These are phyloP conservation scores for Colletotrichum abscissum DNA, from an alignment of 2,329 filamentous ascomycete species.

Conservation along the genomic window DNA sequence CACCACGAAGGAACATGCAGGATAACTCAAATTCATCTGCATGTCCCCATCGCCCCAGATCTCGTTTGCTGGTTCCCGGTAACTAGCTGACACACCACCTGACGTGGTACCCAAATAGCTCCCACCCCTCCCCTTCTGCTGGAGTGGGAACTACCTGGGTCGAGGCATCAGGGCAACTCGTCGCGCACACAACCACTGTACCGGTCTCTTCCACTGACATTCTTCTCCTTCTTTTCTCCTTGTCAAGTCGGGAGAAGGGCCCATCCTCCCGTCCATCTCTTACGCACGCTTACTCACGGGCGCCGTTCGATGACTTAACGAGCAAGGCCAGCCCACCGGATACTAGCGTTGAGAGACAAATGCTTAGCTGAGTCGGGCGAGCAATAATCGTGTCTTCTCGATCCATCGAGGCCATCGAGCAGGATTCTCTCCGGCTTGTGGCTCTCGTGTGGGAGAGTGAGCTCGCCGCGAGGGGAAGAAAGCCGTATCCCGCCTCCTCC, in stretches of 20 bases:
- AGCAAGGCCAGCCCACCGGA: slow-evolving; percentile 19
- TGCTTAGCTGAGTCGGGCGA: slow-evolving; percentile 14
- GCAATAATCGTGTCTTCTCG: slow-evolving; percentile 25
- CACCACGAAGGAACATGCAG: slow-evolving; percentile 23
- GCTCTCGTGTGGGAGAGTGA: slow-evolving; percentile 22
- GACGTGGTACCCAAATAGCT: not conserved
- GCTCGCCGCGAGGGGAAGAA: not conserved
- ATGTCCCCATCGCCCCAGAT: slow-evolving; percentile 27
- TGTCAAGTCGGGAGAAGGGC: not conserved
- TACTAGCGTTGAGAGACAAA: slow-evolving; percentile 6
- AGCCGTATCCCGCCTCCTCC: not conserved
- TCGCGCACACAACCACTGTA: slow-evolving; percentile 10
- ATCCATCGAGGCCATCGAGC: slow-evolving; percentile 1
- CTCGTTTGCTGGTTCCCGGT: slow-evolving; percentile 14
- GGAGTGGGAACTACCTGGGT: slow-evolving; percentile 26
- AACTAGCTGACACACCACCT: slow-evolving; percentile 26
- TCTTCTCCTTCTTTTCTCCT: not conserved
- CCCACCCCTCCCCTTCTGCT: not conserved
- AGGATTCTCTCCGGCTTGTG: not conserved
- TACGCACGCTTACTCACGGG: slow-evolving; percentile 33
- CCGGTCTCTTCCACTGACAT: not conserved
- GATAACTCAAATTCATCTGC: slow-evolving; percentile 34
- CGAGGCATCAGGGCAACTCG: slow-evolving; percentile 21
- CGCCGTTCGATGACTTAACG: slow-evolving; percentile 28
- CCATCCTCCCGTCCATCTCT: slow-evolving; percentile 16